Percentiles rank a stretch among this genome's conserved stretches.
These are phyloP conservation scores for Sarocladium oryzae DNA, from an alignment of 2,329 filamentous ascomycete genomes.

Conservation along the genomic window DNA sequence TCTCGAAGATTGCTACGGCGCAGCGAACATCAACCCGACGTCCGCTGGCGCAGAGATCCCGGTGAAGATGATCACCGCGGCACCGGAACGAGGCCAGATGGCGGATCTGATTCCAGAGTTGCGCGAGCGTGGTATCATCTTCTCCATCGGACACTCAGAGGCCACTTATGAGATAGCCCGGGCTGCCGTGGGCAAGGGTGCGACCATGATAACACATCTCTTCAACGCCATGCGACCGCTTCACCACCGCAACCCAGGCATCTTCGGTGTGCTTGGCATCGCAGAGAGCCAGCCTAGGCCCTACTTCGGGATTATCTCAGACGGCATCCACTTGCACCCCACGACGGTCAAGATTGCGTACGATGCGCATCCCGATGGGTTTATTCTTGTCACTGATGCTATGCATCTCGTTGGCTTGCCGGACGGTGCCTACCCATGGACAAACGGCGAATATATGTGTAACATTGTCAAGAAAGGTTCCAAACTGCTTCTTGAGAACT, in stretches of 20 bases:
- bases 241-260: slow-evolving; percentile 83
- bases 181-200: slow-evolving; percentile 63
- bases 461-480: slow-evolving; percentile 64
- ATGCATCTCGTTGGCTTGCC: slow-evolving; percentile 82
- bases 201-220: slow-evolving; percentile 84
- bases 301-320: slow-evolving; percentile 83
- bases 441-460: slow-evolving; percentile 57
- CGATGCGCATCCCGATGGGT: slow-evolving; percentile 75
- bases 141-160: slow-evolving; percentile 80
- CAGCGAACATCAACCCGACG: slow-evolving; percentile 51
- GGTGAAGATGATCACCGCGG: slow-evolving; percentile 79
- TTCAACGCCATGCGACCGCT: slow-evolving; percentile 93
- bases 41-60: slow-evolving; percentile 30
- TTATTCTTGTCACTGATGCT: slow-evolving; percentile 86
- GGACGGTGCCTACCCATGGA: slow-evolving; percentile 82
- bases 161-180: slow-evolving; percentile 79
- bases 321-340: slow-evolving; percentile 85
- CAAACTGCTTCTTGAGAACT: slow-evolving; percentile 69
- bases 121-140: slow-evolving; percentile 59
- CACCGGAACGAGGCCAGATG: slow-evolving; percentile 73
- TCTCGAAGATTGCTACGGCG: slow-evolving; percentile 66
- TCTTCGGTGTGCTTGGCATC: slow-evolving; percentile 78
- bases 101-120: slow-evolving; percentile 61
- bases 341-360: slow-evolving; percentile 86
- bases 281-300: slow-evolving; percentile 54